Percentiles rank a stretch among this genome's conserved stretches.
These are phyloP conservation scores for Penicillium sp. DNA, from an alignment of 2,329 filamentous ascomycete genomes.

Conservation along the genomic window DNA sequence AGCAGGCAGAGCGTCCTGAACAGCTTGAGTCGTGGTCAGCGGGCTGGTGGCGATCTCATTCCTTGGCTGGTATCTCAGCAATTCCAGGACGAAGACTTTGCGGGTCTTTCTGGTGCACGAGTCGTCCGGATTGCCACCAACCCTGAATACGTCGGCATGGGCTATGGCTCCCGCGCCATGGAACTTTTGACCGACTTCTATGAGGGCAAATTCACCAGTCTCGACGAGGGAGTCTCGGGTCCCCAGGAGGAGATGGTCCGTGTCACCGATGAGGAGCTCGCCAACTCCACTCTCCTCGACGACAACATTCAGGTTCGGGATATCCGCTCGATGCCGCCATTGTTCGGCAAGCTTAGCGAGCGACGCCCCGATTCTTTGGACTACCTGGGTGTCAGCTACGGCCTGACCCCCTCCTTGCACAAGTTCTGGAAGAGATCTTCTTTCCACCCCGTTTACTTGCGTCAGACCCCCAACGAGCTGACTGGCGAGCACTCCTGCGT, in stretches of 20 bases:
- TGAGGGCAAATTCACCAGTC: slow-evolving; percentile 79
- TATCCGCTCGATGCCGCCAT: slow-evolving; percentile 82
- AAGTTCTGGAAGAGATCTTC: slow-evolving; percentile 91
- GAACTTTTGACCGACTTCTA: slow-evolving; percentile 88
- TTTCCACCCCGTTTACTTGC: slow-evolving; percentile 85
- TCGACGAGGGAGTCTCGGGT: slow-evolving; percentile 64
- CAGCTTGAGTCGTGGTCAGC: slow-evolving; percentile 78
- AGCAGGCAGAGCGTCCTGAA: slow-evolving; percentile 88
- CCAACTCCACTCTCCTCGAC: slow-evolving; percentile 67
- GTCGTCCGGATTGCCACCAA: slow-evolving; percentile 94
- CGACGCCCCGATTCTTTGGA: slow-evolving; percentile 73
- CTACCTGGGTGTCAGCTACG: slow-evolving; percentile 93
- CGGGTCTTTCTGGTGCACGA: slow-evolving; percentile 82
- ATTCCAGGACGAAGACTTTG: slow-evolving; percentile 96
- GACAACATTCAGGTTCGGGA: slow-evolving; percentile 89
- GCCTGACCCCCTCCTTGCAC: slow-evolving; percentile 77
- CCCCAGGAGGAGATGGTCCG: slow-evolving; percentile 60
- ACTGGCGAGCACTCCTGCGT: slow-evolving; percentile 97
- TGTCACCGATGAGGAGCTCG: slow-evolving; percentile 75
- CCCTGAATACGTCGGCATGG: slow-evolving; percentile 86
- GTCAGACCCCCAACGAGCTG: slow-evolving; percentile 91
- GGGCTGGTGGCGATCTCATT: slow-evolving; percentile 87
- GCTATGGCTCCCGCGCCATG: slow-evolving; percentile 84
- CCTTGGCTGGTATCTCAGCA: slow-evolving; percentile 97
- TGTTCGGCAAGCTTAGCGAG: slow-evolving; percentile 84